phyloP scores from a whole-genome alignment of 169 alveolate species.

The Babesia bigemina region DNA sequence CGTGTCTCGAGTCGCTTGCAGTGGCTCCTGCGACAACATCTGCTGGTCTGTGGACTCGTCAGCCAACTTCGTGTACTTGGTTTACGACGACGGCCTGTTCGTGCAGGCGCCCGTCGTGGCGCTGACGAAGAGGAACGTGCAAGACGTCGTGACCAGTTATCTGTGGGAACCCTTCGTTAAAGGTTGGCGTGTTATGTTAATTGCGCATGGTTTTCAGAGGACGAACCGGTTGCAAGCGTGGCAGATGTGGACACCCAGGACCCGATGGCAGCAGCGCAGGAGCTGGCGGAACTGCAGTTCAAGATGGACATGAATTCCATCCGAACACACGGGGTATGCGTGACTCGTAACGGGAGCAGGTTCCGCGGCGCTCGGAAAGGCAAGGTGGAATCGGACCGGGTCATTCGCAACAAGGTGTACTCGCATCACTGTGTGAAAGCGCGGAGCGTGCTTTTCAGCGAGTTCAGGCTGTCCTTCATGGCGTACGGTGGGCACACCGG shows the following conservation, averaged over 20 bases:
- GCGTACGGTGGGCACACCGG: slow-evolving; percentile 70
- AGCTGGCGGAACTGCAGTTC: slow-evolving; percentile 23
- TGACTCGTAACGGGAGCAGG: slow-evolving; percentile 13
- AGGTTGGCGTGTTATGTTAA: not conserved
- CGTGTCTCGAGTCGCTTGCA: not conserved
- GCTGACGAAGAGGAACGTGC: slow-evolving; percentile 10
- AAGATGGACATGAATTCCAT: slow-evolving; percentile 16
- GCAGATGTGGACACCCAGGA: not conserved
- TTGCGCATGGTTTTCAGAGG: not conserved
- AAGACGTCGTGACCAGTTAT: slow-evolving; percentile 19
- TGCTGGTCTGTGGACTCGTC: slow-evolving; percentile 57
- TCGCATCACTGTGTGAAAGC: slow-evolving; percentile 38
- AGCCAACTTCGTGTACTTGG: slow-evolving; percentile 10
- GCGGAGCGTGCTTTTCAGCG: not conserved
- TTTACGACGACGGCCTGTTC: slow-evolving; percentile 50
- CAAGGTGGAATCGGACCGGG: not conserved
- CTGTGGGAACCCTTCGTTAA: slow-evolving; percentile 27
- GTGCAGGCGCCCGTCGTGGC: slow-evolving; percentile 14
- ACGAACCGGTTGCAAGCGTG: not conserved
- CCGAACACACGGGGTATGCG: slow-evolving; percentile 15
- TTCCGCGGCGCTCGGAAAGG: not conserved
- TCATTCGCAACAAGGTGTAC: slow-evolving; percentile 36
- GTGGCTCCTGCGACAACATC: slow-evolving; percentile 34
- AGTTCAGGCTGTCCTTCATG: not conserved
- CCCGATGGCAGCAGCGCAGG: not conserved